Percentiles rank a stretch among this genome's conserved stretches.
Conservation (phyloP, 2,329 filamentous ascomycete species). For the Coniochaeta prunicola region DNA sequence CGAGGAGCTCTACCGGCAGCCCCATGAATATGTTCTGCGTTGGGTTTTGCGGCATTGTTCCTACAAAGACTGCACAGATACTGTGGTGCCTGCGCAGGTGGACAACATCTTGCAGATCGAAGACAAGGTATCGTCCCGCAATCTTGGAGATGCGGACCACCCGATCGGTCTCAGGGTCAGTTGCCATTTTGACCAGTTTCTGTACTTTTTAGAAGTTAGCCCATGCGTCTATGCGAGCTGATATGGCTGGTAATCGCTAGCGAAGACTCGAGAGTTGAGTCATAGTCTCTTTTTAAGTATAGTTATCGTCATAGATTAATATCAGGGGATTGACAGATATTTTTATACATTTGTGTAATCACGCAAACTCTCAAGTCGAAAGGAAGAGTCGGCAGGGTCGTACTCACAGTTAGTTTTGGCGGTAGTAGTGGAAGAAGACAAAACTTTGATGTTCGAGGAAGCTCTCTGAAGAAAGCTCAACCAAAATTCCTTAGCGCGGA, state of each 20-base stretch:
- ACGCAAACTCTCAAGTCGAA: constrained; percentile 21
- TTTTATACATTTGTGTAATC: constrained; percentile 39
- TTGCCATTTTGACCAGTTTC: background rate
- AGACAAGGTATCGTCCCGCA: constrained; percentile 77
- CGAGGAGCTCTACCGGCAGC: constrained; percentile 80
- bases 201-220: background rate
- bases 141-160: constrained; percentile 72
- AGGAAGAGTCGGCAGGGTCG: background rate
- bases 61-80: constrained; percentile 79
- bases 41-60: constrained; percentile 83
- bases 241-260: background rate
- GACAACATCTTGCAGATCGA: constrained; percentile 75
- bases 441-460: background rate
- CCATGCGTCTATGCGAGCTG: no score
- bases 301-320: constrained; percentile 31
- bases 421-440: background rate
- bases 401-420: background rate
- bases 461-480: background rate
- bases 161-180: constrained; percentile 4
- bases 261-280: background rate
- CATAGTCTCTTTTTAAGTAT: constrained; percentile 11
- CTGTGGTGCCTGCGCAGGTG: constrained; percentile 72
- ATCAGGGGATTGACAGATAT: constrained; percentile 57
- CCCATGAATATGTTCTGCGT: constrained; percentile 94
- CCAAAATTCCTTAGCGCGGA: background rate